These are phyloP conservation scores for Borovskyia barvae DNA, from an alignment of 208 protist species.

Conservation along the genomic window DNA sequence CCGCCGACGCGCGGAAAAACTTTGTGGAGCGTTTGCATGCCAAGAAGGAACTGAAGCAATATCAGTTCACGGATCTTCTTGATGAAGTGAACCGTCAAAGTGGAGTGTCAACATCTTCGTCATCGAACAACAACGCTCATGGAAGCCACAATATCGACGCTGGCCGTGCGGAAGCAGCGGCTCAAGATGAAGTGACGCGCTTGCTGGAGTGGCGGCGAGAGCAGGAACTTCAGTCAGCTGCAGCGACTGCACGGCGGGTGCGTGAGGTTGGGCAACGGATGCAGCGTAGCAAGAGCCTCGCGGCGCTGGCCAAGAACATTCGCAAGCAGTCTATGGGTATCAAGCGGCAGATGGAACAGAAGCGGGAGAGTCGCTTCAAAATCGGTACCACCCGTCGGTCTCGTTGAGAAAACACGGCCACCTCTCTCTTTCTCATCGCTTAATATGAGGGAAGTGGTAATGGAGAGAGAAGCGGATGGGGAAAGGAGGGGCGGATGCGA, in stretches of 20 bases:
- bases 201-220: slow-evolving; percentile 39
- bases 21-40: slow-evolving; percentile 42
- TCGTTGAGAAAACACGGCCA: slow-evolving; percentile 39
- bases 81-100: slow-evolving; percentile 12
- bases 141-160: neutral
- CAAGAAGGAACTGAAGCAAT: slow-evolving; percentile 67
- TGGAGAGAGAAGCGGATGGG: too few species aligned
- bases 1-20: slow-evolving; percentile 28
- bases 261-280: slow-evolving; percentile 81
- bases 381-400: slow-evolving; percentile 49
- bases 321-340: slow-evolving; percentile 77
- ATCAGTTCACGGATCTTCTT: slow-evolving; percentile 56
- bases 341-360: slow-evolving; percentile 59
- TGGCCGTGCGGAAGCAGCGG: slow-evolving; percentile 24
- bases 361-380: slow-evolving; percentile 75
- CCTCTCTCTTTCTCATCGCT: too few species aligned
- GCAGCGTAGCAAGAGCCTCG: slow-evolving; percentile 77
- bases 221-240: slow-evolving; percentile 39
- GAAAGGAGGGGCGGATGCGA: too few species aligned
- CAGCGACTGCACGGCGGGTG: slow-evolving; percentile 47
- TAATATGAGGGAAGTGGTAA: too few species aligned
- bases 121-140: neutral
- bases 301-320: slow-evolving; percentile 74
- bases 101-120: slow-evolving; percentile 8
- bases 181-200: slow-evolving; percentile 48